Base-by-base conservation (phyloP, 768 basidiomycete species). In the Suillus americanus region DNA sequence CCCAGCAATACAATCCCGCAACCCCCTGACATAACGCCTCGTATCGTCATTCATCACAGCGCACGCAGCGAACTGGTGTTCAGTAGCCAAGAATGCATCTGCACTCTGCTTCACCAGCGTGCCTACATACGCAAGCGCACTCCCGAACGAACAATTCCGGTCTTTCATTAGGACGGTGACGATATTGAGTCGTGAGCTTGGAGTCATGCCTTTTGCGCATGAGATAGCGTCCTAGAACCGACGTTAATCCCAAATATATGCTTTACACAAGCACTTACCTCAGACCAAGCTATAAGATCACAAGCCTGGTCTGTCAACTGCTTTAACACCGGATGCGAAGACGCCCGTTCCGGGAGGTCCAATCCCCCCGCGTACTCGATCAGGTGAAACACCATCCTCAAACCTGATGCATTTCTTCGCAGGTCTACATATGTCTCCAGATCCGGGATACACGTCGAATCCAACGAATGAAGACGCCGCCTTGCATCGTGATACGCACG, bases 1-100 rank as follows among this genome's bases (percentile, higher is more conserved):
- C 9, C 88, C 88, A 3, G 81, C 78, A 45, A 89, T 79, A 66
- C 81, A 85, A 65, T 88, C 84, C 41, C 82, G 81, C 35, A 89
- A 71, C 8, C 82, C 83, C n/a, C 75, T 81, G 35, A 85, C 73
- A 67, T 85, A 87, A 5, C 68, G 73, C 25, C 68, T 69, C 33
- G 74, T 71, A 60, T 80, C 77, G 56, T 53, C 66, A 59, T 70
- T 66, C 64, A 45, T 60, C 55, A 40, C 66, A 28, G 16, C 50
- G 4, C 67, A 61, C 12, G 67, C 66, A 7, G 67, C 62, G 16
- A 78, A 50, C 3, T 64, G 63, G 40, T 67, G 71, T 38, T 74
- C 76, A 1, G 66, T 64, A 30, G 65, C 67, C 8, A 76, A 14
- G 43, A 73, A 77, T 51, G 76, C 67, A 7, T 77, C 70, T 9